Base-by-base conservation (phyloP, 331 rosid genomes). In the Malus hybrid region DNA sequence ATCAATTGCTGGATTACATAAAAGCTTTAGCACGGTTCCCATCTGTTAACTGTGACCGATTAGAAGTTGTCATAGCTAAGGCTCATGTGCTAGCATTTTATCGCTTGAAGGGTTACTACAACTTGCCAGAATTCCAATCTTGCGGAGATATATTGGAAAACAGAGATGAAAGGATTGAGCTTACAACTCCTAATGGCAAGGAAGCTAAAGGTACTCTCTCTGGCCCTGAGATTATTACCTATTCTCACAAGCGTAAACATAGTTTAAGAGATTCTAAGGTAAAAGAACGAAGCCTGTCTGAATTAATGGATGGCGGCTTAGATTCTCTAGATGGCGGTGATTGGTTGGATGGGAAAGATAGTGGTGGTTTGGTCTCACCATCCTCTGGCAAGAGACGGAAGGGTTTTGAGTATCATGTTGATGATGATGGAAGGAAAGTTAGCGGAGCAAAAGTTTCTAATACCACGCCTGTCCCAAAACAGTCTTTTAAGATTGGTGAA, bases 401-500 rank as follows among this genome's bases (percentile, higher is more conserved):
- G 74, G 77, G 89, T 54, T 42, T 62, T 3, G 99, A 87, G 76
- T 73, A 76, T 78, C 84, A 61, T 80, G 86, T 59, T 61, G 88
- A 88, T 79, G 93, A 86, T 67, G 93, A 84, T 66, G 87, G 88
- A 73, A 83, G 88, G 76, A 93, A 87, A 81, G 77, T 77, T 70
- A 83, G 94, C 14, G 65, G 70, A 16, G 87, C 87, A 12, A 88
- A 88, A 84, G 87, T 84, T 80, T 90, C 93, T 15, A 81, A 63
- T 57, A 73, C 85, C 70, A 65, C 65, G 2, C 65, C 73, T 76
- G 5, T 64, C 33, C 77, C 80, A 55, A 92, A 90, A 79, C 86
- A 77, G 10, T 87, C 97, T 33, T 94, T 94, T 83, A 90, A 86
- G 80, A 86, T 94, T 74, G 99, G 99, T 31, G 99, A 90, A 29